These are phyloP conservation scores for Taphrina flavorubra DNA, from an alignment of 1,139 yeast genomes.

Conservation along the genomic window DNA sequence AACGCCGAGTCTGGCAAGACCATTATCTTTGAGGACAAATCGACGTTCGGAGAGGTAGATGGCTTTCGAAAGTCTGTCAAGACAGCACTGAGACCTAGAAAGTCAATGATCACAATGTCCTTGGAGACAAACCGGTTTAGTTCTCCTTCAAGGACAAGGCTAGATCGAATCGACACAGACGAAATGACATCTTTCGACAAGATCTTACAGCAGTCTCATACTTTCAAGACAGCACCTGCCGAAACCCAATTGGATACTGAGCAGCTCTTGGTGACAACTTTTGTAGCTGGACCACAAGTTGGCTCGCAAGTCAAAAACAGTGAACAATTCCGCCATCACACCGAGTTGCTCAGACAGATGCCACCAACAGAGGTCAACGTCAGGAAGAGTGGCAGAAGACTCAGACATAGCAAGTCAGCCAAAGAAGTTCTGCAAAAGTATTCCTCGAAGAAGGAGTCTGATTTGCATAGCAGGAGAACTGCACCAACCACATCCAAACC, in stretches of 20 bases:
- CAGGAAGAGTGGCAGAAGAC: background rate
- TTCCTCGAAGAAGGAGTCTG: background rate
- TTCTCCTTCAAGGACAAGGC: slow-evolving; percentile 19
- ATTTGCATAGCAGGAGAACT: background rate
- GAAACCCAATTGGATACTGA: background rate
- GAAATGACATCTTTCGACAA: slow-evolving; percentile 32
- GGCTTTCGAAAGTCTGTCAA: background rate
- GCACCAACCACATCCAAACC: too few species aligned
- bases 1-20: background rate
- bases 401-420: slow-evolving; percentile 16
- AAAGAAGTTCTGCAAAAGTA: slow-evolving; percentile 16
- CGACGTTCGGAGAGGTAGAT: background rate
- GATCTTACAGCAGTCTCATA: slow-evolving; percentile 5
- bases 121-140: background rate
- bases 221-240: slow-evolving; percentile 8
- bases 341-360: slow-evolving; percentile 7
- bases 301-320: background rate
- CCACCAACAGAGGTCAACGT: background rate
- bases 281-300: background rate
- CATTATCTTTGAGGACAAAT: background rate
- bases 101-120: slow-evolving; percentile 23
- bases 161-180: slow-evolving; percentile 22
- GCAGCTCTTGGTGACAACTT: background rate
- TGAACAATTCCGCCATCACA: background rate
- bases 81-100: background rate